Base-by-base conservation (phyloP, 257 asterid species). In the Solanum lignicaule region DNA sequence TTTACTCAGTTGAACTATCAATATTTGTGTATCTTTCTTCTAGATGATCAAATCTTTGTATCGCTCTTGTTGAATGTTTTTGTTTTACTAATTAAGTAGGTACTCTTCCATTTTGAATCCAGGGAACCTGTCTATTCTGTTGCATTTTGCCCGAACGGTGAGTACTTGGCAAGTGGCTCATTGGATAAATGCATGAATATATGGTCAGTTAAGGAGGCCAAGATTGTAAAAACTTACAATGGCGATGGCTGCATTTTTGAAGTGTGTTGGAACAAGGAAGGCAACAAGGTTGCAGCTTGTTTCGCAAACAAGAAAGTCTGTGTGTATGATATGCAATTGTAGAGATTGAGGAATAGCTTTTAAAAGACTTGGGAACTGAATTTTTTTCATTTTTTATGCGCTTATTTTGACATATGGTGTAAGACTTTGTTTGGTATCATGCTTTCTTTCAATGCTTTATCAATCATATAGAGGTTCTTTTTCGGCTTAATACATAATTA, bases 171-270 rank as follows among this genome's bases (percentile, higher is more conserved):
- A 1, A 96, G 98, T 83, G 99, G 99, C 62, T 96, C 98, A 73
- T 92, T 96, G 74, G 99, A 97, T 88, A 97, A 93, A 91, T 92
- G 98, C 91, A 48, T 97, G 92, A 94, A 94, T 83, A 92, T 96
- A 82, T 97, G 99, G 99, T 97, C 99, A 11, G 95, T 97, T 88
- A 96, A 96, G 93, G 99, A 97, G 89, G 98, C 95, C 62, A 94
- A 87, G 94, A 91, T 97, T 33, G 98, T 97, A 91, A 95, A 87
- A 90, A 95, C 96, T 3, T 97, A 93, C 93, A 90, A 76, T 4
- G 99, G 99, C 14, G 91, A 91, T 52, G 98, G 98, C 20, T 2
- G 7, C 7, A 46, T 46, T 46, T 46, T 46, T 46, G 20, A 46
- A 46, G 58, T 46, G 18, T 46, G 58, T 15, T 46, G 58, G 58